Evolutionary conservation across 371 early-diverging fungal genomes (phyloP).

Genomic region (Nematocida minor): DNA sequence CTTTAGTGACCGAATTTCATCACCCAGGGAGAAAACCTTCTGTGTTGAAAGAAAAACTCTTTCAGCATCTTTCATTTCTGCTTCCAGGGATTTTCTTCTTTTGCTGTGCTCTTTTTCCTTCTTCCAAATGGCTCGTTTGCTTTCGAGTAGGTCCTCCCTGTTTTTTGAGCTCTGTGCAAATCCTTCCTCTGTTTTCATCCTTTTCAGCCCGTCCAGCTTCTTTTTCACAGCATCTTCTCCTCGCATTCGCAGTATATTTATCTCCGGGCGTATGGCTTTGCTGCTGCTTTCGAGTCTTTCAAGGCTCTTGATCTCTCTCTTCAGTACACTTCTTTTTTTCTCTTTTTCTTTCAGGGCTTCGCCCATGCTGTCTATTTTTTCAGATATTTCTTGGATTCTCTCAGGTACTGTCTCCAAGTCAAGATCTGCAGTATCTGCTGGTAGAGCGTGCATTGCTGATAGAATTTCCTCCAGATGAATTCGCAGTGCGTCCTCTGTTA

Average conservation of each 20-base stretch:
- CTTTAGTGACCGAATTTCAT: constrained; percentile 51
- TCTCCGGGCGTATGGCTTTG: background rate
- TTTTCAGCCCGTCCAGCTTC: constrained; percentile 46
- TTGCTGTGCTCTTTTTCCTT: constrained; percentile 74
- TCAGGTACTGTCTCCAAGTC: background rate
- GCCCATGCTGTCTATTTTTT: background rate
- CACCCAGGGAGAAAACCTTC: constrained; percentile 47
- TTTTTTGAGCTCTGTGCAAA: constrained; percentile 14
- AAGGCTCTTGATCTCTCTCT: background rate
- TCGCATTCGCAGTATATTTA: constrained; percentile 28
- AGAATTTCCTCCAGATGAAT: constrained; percentile 25
- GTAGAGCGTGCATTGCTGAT: background rate
- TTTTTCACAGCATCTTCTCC: constrained; percentile 26
- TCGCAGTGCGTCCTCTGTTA: constrained; percentile 53
- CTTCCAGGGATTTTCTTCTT: constrained; percentile 51
- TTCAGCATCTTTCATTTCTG: constrained; percentile 30
- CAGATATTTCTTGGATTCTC: background rate
- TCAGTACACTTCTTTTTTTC: background rate
- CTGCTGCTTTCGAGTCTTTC: background rate
- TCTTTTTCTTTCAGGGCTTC: background rate
- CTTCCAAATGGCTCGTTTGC: constrained; percentile 78
- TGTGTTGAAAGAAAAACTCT: constrained; percentile 27
- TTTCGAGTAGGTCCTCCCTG: constrained; percentile 70
- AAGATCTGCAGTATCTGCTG: background rate
- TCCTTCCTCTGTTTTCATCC: background rate